Percentiles rank a stretch among this genome's conserved stretches.
Evolutionary conservation across 1,139 yeast genomes (phyloP).

Genomic region (Taphrina wiesneri): DNA sequence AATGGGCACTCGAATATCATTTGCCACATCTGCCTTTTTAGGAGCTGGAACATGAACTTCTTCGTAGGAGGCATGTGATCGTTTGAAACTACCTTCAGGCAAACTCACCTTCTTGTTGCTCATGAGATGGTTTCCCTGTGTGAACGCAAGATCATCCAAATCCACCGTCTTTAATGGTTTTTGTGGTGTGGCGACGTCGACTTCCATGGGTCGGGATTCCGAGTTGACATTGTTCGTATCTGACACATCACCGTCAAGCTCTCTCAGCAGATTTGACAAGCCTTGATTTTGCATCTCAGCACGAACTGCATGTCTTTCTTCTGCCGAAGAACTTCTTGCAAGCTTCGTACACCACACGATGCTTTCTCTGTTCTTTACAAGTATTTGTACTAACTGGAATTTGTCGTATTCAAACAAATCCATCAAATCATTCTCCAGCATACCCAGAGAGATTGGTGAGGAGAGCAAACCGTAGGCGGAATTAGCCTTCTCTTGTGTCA

Average conservation of each 20-base stretch:
- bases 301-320: conserved; percentile 46
- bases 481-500: conserved; percentile 46
- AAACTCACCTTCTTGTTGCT: conserved; percentile 66
- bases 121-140: conserved; percentile 71
- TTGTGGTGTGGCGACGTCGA: conserved; percentile 34
- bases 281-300: conserved; percentile 47
- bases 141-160: conserved; percentile 63
- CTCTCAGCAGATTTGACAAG: conserved; percentile 44
- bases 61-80: conserved; percentile 72
- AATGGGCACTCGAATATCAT: conserved; percentile 58
- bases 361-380: conserved; percentile 57
- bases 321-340: conserved; percentile 48
- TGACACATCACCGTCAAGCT: conserved; percentile 42
- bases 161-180: conserved; percentile 52
- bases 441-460: conserved; percentile 46
- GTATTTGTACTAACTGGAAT: conserved; percentile 52
- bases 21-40: conserved; percentile 46
- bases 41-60: conserved; percentile 89
- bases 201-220: conserved; percentile 45
- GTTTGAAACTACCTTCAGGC: conserved; percentile 82
- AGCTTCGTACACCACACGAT: conserved; percentile 59
- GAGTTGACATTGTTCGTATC: conserved; percentile 41
- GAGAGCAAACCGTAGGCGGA: conserved; percentile 47
- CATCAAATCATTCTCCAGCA: conserved; percentile 58
- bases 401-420: conserved; percentile 54